These are phyloP conservation scores for Leucaena leucocephala DNA, from an alignment of 306 rosid genomes.

Conservation along the genomic window DNA sequence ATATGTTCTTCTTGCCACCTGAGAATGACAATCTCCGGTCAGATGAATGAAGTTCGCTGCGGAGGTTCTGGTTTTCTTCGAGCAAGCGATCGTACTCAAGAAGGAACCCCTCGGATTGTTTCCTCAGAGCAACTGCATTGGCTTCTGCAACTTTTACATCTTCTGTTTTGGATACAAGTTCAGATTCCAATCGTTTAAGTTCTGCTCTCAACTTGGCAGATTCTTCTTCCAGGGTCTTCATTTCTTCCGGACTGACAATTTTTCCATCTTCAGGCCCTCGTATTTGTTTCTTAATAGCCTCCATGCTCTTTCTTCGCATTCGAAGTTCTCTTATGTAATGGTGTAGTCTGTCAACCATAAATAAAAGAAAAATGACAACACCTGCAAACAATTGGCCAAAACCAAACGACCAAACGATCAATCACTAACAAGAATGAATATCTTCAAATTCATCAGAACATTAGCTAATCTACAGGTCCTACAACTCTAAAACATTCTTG, in stretches of 20 bases:
- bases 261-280: constrained; percentile 65
- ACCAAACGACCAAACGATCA: constrained; percentile 12
- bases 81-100: constrained; percentile 92
- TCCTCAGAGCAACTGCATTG: constrained; percentile 72
- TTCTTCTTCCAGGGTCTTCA: constrained; percentile 66
- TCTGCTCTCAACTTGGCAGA: constrained; percentile 45
- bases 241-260: constrained; percentile 44
- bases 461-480: constrained; percentile 9
- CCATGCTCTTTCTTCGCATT: constrained; percentile 82
- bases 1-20: constrained; percentile 76
- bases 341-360: constrained; percentile 87
- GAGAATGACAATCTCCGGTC: constrained; percentile 63
- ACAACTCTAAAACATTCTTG: not conserved
- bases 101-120: constrained; percentile 95
- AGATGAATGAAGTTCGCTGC: constrained; percentile 58
- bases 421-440: constrained; percentile 21
- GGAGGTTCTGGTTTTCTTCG: constrained; percentile 83
- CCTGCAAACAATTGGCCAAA: constrained; percentile 60
- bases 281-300: constrained; percentile 75
- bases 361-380: constrained; percentile 68
- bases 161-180: constrained; percentile 62
- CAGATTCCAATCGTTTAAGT: constrained; percentile 63
- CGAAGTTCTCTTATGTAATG: constrained; percentile 89
- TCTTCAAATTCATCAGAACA: constrained; percentile 15
- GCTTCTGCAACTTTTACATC: constrained; percentile 67